phyloP scores from a whole-genome alignment of 805 yeast species.

The Saccharomyces kudriavzevii region DNA sequence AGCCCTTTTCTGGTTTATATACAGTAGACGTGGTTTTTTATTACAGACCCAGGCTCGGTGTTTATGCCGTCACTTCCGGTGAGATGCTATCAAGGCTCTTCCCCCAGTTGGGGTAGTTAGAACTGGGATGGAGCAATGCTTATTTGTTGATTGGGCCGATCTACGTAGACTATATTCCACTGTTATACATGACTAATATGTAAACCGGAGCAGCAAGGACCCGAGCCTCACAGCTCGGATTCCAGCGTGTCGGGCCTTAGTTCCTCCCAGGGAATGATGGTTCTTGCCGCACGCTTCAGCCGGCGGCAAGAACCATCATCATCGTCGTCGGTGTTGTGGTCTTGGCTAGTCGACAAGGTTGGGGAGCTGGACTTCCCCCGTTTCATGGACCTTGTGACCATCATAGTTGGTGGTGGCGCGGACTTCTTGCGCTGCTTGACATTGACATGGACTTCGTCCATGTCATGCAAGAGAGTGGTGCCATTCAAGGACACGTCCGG shows the following conservation, averaged over 20 bases:
- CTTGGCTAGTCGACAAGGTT: neutral
- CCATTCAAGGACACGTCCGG: slow-evolving; percentile 4
- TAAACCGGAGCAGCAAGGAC: neutral
- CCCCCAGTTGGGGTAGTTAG: neutral
- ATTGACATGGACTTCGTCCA: slow-evolving; percentile 1
- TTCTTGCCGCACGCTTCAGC: slow-evolving; percentile 8
- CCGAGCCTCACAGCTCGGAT: neutral
- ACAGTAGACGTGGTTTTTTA: neutral
- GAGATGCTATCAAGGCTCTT: neutral
- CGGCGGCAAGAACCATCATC: neutral
- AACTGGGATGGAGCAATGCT: neutral
- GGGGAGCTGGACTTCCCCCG: neutral
- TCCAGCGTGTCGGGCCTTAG: slow-evolving; percentile 4
- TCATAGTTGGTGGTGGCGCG: slow-evolving; percentile 11
- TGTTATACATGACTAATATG: neutral
- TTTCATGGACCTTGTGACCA: slow-evolving; percentile 3
- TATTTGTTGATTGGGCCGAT: neutral
- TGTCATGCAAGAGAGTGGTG: slow-evolving; percentile 5
- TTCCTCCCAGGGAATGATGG: slow-evolving; percentile 29
- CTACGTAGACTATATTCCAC: neutral
- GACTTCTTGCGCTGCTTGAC: slow-evolving; percentile 1
- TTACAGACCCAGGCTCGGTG: neutral
- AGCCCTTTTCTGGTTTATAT: neutral
- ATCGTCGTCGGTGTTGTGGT: neutral
- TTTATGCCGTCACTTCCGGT: neutral